These are phyloP conservation scores for Ilex aquifolium DNA, from an alignment of 257 asterid species.

Conservation along the genomic window DNA sequence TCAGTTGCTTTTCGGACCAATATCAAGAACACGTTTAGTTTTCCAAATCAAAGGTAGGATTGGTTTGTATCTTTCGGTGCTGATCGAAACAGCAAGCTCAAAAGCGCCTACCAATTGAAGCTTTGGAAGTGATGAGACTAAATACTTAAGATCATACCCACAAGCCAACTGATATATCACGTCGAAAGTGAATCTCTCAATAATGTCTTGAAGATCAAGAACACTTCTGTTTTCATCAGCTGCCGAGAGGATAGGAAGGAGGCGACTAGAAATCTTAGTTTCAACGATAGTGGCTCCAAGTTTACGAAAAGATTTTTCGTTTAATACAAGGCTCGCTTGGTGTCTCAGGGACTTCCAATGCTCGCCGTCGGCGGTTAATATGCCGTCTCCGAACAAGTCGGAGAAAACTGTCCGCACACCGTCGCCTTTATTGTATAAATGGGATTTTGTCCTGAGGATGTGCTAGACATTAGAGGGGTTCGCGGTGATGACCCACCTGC, in stretches of 20 bases:
- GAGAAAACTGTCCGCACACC: background rate
- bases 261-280: background rate
- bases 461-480: background rate
- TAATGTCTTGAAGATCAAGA: conserved; percentile 9
- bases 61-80: background rate
- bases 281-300: background rate
- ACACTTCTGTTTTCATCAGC: background rate
- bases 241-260: background rate
- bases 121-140: conserved; percentile 8
- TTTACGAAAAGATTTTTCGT: background rate
- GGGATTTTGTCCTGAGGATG: background rate
- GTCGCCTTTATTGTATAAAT: background rate
- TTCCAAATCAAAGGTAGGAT: conserved; percentile 5
- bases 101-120: conserved; percentile 7
- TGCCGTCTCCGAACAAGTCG: background rate
- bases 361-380: background rate
- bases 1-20: conserved; percentile 13
- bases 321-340: background rate
- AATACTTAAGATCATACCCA: background rate
- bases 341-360: background rate
- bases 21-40: conserved; percentile 7
- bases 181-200: conserved; percentile 11
- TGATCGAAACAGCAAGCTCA: conserved; percentile 4
- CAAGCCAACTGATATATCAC: conserved; percentile 12
- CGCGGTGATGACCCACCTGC: background rate